Evolutionary conservation across 1,139 yeast genomes (phyloP).

Genomic region (Suhomyces wounanorum): DNA sequence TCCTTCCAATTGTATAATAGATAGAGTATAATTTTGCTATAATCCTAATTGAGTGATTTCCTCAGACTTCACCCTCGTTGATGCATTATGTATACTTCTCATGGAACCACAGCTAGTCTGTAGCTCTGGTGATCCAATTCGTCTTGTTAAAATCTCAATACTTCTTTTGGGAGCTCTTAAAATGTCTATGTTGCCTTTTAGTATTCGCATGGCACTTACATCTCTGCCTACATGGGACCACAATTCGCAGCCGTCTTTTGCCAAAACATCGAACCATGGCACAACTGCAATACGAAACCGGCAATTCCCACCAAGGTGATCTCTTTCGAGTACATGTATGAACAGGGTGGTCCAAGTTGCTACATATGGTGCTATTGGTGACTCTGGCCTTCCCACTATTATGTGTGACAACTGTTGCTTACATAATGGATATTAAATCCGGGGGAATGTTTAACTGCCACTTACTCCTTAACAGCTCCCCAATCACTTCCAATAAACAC

Average conservation of each 20-base stretch:
- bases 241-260: background rate
- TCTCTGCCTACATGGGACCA: background rate
- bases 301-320: background rate
- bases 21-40: background rate
- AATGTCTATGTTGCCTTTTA: background rate
- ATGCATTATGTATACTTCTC: background rate
- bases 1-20: conserved; percentile 64
- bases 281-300: background rate
- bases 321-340: background rate
- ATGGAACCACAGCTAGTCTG: no score
- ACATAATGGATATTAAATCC: background rate
- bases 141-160: background rate
- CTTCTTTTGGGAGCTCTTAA: background rate
- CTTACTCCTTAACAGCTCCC: background rate
- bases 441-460: background rate
- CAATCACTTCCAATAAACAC: background rate
- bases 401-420: background rate
- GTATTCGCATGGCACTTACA: background rate
- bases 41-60: background rate
- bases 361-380: background rate
- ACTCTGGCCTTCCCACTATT: background rate
- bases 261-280: background rate
- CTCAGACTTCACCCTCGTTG: background rate
- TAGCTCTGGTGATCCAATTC: background rate
- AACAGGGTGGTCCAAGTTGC: background rate